Base-by-base conservation (phyloP, 306 rosid species). In the Sesbania bispinosa region DNA sequence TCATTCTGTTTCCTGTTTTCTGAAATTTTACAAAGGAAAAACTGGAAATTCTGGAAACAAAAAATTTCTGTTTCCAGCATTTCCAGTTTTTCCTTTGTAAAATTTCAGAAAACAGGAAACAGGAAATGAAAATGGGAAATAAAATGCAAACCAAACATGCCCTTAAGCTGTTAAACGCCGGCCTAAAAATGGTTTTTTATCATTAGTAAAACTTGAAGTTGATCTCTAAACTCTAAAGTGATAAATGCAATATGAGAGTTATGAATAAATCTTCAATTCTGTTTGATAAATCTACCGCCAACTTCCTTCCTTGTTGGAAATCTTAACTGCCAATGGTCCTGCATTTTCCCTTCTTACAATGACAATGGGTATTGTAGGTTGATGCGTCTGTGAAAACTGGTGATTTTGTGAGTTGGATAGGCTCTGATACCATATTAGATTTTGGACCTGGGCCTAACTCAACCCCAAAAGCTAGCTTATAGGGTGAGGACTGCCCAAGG, bases 291-390 rank as follows among this genome's bases (percentile, higher is more conserved):
- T 41, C 57, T 67, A 47, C 47, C 47, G 10, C 32, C n/a, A 26
- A 51, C 41, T 51, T 29, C 68, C 45, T 62, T 67, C 67, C 38
- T 51, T 74, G 39, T 30, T 39, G 32, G 47, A 67, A 79, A 61
- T 59, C 45, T 67, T 53, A 52, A 33, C n/a, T 50, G 60, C 48
- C 50, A 60, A 62, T 41, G 68, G 16, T 61, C 55, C 41, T 46
- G 46, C 45, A 4, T 15, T 21, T 23, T 64, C n/a, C 32, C 23
- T 20, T 50, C 26, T 29, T 43, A n/a, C 20, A 46, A 35, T 55
- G 20, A 63, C n/a, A 63, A 35, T 9, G 32, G 53, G 26, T 71
- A 23, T n/a, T 54, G 39, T 64, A 15, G 67, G 38, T 53, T 43
- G 45, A 54, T 70, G 42, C 39, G 14, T 66, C 35, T n/a, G 1